Conservation (phyloP, 1,139 yeast genomes). For the Saccharomyces hybrid region DNA sequence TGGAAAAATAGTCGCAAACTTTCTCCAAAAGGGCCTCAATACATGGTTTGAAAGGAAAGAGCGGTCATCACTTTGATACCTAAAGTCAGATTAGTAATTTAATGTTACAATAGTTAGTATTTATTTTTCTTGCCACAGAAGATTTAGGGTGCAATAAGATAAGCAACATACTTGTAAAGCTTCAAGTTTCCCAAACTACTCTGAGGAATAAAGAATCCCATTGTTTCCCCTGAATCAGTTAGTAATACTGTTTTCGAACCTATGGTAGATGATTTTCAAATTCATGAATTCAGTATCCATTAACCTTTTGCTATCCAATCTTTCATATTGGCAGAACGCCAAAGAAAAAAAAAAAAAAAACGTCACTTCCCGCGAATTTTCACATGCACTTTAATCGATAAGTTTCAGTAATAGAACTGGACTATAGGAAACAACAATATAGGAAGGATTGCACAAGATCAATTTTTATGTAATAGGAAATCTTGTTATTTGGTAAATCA, state of each 20-base stretch:
- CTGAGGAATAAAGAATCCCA: conserved; percentile 70
- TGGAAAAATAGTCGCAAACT: conserved; percentile 71
- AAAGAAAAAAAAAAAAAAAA: neutral
- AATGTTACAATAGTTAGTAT: neutral
- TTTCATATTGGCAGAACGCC: neutral
- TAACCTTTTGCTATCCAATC: neutral
- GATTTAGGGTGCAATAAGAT: neutral
- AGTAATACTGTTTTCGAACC: neutral
- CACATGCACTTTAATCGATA: neutral
- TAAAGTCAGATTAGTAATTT: conserved; percentile 3
- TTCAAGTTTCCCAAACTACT: conserved; percentile 54
- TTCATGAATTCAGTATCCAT: neutral
- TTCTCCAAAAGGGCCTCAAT: conserved; percentile 64
- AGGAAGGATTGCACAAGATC: neutral
- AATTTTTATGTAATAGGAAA: neutral
- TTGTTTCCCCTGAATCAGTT: conserved; percentile 19
- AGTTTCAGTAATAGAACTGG: neutral
- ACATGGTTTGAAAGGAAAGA: conserved; percentile 69
- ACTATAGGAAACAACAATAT: neutral
- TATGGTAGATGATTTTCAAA: neutral
- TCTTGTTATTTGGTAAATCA: neutral
- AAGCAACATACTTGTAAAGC: conserved; percentile 50
- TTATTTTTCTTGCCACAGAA: neutral
- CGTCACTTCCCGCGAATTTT: neutral
- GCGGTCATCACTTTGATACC: conserved; percentile 69